These are phyloP conservation scores for Colletotrichum tabaci DNA, from an alignment of 2,329 filamentous ascomycete genomes.

Conservation along the genomic window DNA sequence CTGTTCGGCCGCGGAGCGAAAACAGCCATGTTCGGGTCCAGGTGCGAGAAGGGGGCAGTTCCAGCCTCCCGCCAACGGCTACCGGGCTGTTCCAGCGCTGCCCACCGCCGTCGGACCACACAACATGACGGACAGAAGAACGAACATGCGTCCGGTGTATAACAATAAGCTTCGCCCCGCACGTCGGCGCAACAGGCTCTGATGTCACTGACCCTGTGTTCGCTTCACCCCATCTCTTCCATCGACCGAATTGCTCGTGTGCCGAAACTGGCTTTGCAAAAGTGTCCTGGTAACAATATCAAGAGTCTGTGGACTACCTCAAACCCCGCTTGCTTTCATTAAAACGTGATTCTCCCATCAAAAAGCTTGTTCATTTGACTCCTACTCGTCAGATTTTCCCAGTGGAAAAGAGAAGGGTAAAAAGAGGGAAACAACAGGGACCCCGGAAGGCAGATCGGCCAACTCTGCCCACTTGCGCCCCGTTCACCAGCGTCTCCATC, in stretches of 20 bases:
- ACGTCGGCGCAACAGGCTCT: conserved; percentile 34
- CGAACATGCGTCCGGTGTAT: conserved; percentile 35
- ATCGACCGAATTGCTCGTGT: not conserved
- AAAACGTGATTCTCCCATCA: not conserved
- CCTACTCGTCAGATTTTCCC: not conserved
- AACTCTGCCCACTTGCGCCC: conserved; percentile 35
- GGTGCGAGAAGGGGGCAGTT: not conserved
- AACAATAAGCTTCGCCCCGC: conserved; percentile 41
- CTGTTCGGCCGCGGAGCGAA: conserved; percentile 1
- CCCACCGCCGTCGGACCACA: conserved; percentile 16
- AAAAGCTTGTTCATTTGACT: conserved; percentile 30
- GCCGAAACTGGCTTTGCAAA: not conserved
- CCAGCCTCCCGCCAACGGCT: conserved; percentile 15
- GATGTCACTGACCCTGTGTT: conserved; percentile 38
- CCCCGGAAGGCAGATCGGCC: conserved; percentile 40
- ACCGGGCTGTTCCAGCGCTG: not conserved
- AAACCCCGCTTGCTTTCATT: not conserved
- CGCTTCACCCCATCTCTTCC: not conserved
- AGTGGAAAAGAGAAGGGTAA: not conserved
- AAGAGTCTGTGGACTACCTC: not conserved
- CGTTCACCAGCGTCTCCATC: conserved; percentile 31
- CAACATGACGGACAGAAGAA: conserved; percentile 15
- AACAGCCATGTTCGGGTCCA: not conserved
- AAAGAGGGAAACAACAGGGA: conserved; percentile 26
- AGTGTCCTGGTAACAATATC: no score